phyloP scores from a whole-genome alignment of 1,284 basidiomycete genomes.

The Marasmius sp. region DNA sequence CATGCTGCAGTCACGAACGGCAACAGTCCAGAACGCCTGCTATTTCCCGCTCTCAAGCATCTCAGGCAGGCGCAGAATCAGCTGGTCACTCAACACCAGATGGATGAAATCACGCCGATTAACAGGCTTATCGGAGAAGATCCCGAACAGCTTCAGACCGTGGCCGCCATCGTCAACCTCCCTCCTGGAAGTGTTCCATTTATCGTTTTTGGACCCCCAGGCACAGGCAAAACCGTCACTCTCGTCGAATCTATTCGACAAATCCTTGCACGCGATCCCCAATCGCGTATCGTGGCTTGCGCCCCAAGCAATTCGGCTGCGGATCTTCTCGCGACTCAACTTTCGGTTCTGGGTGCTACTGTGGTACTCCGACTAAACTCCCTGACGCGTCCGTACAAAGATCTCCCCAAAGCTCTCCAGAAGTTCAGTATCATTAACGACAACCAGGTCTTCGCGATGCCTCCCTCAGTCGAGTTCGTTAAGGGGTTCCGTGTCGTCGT shows the following conservation, averaged over 20 bases:
- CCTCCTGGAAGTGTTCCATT: conserved; percentile 49
- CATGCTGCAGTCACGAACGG: conserved; percentile 42
- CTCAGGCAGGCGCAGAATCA: conserved; percentile 16
- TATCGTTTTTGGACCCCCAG: conserved; percentile 49
- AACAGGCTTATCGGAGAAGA: conserved; percentile 40
- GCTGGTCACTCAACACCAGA: conserved; percentile 24
- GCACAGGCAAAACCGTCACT: conserved; percentile 51
- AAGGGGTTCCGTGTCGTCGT: conserved; percentile 46
- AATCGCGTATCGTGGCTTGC: conserved; percentile 34
- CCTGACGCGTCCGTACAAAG: conserved; percentile 33
- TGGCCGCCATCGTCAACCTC: conserved; percentile 46
- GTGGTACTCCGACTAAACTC: conserved; percentile 50
- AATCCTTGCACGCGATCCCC: conserved; percentile 31
- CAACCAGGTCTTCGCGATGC: conserved; percentile 42
- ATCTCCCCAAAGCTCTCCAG: conserved; percentile 29
- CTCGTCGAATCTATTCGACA: conserved; percentile 51
- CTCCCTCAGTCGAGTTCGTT: conserved; percentile 31
- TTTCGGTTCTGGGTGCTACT: conserved; percentile 24
- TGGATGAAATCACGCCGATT: conserved; percentile 25
- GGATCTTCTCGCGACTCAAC: conserved; percentile 45
- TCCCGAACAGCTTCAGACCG: conserved; percentile 44
- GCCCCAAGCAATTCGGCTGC: conserved; percentile 16
- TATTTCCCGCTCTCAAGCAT: conserved; percentile 43
- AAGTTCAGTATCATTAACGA: conserved; percentile 38
- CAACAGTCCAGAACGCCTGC: conserved; percentile 35